Base-by-base conservation (phyloP, 441 rosid species). In the Hura crepitans region DNA sequence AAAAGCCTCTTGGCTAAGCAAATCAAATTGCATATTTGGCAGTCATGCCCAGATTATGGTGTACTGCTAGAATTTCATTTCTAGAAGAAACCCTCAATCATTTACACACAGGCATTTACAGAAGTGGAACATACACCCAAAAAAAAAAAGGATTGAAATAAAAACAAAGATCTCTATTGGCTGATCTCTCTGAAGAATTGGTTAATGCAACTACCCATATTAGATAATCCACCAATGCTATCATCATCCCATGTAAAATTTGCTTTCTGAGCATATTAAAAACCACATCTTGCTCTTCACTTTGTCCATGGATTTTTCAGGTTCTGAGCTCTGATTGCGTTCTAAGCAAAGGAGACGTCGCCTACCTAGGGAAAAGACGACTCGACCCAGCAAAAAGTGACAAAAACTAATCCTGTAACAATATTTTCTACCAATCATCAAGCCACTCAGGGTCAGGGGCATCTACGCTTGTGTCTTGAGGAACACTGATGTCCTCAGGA, bases 371-470 rank as follows among this genome's bases (percentile, higher is more conserved):
- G 9, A 66, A 77, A 73, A 60, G 55, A 60, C 65, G 61, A 47
- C 53, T 53, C 47, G 70, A 22, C 28, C 65, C 2, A n/a, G 49
- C 31, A 66, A 10, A 49, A 25, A 15, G 59, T 6, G 22, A 23
- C 45, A 22, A 31, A 35, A 61, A 57, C 46, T 66, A 64, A 58
- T 63, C 37, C 45, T 58, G 31, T 42, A 50, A 20, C 45, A 0
- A 56, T 53, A 47, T 50, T 73, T 74, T 61, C 82, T 88, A 91
- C 99, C 99, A 90, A 60, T 86, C 91, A 17, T 85, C 89, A 4
- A 90, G 88, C 97, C 99, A 92, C 71, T 90, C 87, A 5, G n/a
- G n/a, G n/a, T n/a, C n/a, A n/a, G 86, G 83, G 74, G 68, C 68
- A 73, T 79, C 78, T 45, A 83, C 81, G 63, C 85, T 84, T 53